Base-by-base conservation (phyloP, 768 basidiomycete species). In the Lactifluus subvellereus region DNA sequence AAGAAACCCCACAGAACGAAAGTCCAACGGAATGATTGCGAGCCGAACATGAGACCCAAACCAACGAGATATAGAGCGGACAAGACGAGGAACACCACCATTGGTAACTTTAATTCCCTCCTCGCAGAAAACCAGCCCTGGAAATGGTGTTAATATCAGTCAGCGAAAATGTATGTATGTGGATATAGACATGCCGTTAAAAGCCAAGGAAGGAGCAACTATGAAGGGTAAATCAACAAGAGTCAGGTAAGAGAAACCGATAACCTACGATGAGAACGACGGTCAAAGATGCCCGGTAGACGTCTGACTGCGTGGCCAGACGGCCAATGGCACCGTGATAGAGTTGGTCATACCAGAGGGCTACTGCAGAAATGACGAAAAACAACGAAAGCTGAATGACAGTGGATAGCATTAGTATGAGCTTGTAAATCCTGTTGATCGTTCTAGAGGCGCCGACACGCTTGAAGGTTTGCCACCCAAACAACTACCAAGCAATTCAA, bases 391-490 rank as follows among this genome's bases (percentile, higher is more conserved):
- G 75, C 69, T 91, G 90, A 54, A 91, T 83, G 45, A 81, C 78
- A 67, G 88, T 88, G 6, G 87, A 89, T 60, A 91, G 74, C 16
- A 79, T 75, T 45, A 91, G 79, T 60, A 90, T 85, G 52, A 85
- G 75, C 72, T 84, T 88, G 78, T 92, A 92, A 63, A 88, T 73
- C 40, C 84, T 81, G 72, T 87, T 88, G 74, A 92, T 89, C 11
- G 78, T 78, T 67, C 83, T 74, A 6, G 85, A 88, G 11, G 90
- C 89, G 42, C 90, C 89, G 56, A 91, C 84, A 60, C 89, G 87
- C 73, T 90, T 90, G 80, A 91, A 93, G 0, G 89, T 93, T 73
- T 89, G 88, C 89, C 89, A 93, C 49, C 90, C 88, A 71, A 89
- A 92, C 16, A 79, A 69, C 87, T 89, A 58, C 13, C 22, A 42